Evolutionary conservation across 768 basidiomycete species (phyloP), one percentile per base, ranked within the genome.

Genomic region (Boletus rubroflammeus): DNA sequence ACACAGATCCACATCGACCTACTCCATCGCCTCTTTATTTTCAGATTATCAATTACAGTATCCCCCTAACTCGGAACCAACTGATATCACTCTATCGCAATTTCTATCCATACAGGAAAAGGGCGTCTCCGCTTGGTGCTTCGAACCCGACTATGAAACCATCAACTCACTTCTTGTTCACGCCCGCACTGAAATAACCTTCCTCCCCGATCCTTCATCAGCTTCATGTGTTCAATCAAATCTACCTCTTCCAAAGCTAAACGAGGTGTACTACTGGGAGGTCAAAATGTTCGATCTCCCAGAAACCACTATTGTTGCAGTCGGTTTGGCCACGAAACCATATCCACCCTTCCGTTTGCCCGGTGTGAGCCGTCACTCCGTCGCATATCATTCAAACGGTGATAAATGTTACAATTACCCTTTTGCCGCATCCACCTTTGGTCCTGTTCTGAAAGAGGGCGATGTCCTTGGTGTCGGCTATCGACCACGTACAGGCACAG

Each of bases 181-280:
- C 63, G 86, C 91, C 21, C 85, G 97, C 46, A 99, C 97, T 0
- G 97, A 99, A 74, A 89, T 99, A 62, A 97, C 95, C 6, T 99
- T 99, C 74, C 87, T 99, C 56, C 87, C 91, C n/a, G 89, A 95
- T 66, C 95, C 97, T 23, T 88, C 91, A 29, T 93, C 93, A 19
- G 88, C 92, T 2, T 95, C 96, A 13, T 92, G 83, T 55, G 97
- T 99, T 10, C 93, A 98, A 75, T 96, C 93, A 47, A 99, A 98
- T 69, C 78, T 99, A 10, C 97, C 97, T 2, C 76, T 99, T 3
- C 97, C 97, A 13, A 98, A 98, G 67, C 78, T 98, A 47, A 99
- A 99, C 73, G 97, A 98, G 70, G 94, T 98, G 13, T 99, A 99
- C 69, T 99, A 99, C 69, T 99, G 92, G 91, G 97, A 99, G 69